These are phyloP conservation scores for Mucor irregularis DNA, from an alignment of 371 early-diverging fungal species.

Conservation along the genomic window DNA sequence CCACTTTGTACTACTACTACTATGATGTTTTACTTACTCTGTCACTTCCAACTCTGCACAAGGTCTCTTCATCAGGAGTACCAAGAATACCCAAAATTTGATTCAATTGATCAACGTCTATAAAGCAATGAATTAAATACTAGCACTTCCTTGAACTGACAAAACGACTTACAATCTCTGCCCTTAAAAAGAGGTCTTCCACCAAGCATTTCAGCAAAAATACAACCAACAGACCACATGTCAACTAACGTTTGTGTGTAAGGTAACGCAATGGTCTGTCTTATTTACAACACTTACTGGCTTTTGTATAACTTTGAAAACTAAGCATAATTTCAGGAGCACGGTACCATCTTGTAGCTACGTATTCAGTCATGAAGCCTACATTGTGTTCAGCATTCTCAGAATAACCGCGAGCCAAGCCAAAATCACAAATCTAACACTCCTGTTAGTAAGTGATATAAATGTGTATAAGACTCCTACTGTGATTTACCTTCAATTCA, in stretches of 20 bases:
- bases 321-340: slow-evolving; percentile 98
- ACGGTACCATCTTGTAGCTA: slow-evolving; percentile 98
- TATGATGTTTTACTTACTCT: slow-evolving; percentile 52
- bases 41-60: slow-evolving; percentile 81
- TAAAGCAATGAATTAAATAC: not conserved
- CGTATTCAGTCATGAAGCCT: slow-evolving; percentile 96
- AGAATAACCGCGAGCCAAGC: slow-evolving; percentile 91
- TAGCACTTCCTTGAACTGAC: not conserved
- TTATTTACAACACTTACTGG: slow-evolving; percentile 80
- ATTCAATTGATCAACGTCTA: slow-evolving; percentile 97
- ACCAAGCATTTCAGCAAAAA: slow-evolving; percentile 95
- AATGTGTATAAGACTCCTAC: too few relatives aligned
- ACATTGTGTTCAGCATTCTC: slow-evolving; percentile 77
- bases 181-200: slow-evolving; percentile 90
- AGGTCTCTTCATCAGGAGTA: slow-evolving; percentile 94
- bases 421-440: slow-evolving; percentile 95
- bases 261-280: not conserved
- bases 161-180: slow-evolving; percentile 78
- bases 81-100: slow-evolving; percentile 97
- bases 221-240: slow-evolving; percentile 98
- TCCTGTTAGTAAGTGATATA: too few relatives aligned
- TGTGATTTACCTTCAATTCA: slow-evolving; percentile 70
- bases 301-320: slow-evolving; percentile 92
- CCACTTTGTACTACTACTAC: too few relatives aligned
- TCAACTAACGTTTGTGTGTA: slow-evolving; percentile 61